Evolutionary conservation across 139 green algal species (phyloP).

Genomic region (Protoeuglena noctilucae): DNA sequence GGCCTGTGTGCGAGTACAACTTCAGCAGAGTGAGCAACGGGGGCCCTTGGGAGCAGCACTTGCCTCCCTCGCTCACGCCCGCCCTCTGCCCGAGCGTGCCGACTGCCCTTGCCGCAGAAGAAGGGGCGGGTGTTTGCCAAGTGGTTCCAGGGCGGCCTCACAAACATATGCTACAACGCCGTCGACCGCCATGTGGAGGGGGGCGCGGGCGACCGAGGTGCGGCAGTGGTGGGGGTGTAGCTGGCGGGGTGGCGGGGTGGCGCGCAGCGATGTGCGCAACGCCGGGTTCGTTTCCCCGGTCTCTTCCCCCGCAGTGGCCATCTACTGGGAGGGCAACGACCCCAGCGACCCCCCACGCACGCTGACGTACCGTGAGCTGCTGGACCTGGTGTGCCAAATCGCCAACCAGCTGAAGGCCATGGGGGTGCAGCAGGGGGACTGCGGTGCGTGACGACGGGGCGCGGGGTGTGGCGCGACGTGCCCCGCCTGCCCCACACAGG

Average conservation of each 20-base stretch:
- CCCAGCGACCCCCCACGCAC: constrained; percentile 22
- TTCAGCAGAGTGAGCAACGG: neutral
- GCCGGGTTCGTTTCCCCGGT: no score
- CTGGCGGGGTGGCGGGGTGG: no score
- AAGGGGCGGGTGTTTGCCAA: constrained; percentile 46
- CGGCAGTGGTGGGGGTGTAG: no score
- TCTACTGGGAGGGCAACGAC: constrained; percentile 82
- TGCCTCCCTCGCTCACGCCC: neutral
- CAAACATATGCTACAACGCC: constrained; percentile 75
- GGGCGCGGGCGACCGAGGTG: constrained; percentile 34
- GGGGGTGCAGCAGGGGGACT: constrained; percentile 71
- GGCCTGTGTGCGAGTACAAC: constrained; percentile 15
- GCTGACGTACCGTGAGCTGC: constrained; percentile 61
- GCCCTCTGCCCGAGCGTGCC: neutral
- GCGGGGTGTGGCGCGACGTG: no score
- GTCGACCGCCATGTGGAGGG: constrained; percentile 57
- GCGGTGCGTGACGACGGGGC: no score
- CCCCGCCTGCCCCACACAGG: no score
- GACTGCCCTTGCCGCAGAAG: constrained; percentile 58
- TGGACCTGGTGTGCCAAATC: constrained; percentile 33
- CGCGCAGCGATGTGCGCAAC: no score
- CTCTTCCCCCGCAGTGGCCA: no score
- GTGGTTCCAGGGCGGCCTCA: constrained; percentile 62
- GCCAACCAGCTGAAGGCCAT: constrained; percentile 73
- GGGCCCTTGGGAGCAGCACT: neutral